phyloP scores from a whole-genome alignment of 176 grass and related monocot species.

The Triticum turgidum region DNA sequence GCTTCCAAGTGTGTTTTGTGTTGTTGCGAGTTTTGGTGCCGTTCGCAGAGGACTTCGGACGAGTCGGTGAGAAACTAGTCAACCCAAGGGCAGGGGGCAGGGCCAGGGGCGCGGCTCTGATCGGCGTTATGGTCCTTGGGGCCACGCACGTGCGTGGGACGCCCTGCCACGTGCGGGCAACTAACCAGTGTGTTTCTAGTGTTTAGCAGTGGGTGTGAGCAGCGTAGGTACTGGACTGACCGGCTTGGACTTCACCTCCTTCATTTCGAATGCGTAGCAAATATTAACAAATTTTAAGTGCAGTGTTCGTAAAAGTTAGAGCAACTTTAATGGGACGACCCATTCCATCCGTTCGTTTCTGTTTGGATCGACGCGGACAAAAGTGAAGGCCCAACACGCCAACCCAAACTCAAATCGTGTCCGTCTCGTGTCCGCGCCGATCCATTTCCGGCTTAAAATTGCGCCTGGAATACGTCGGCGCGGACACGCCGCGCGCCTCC shows the following conservation, averaged over 20 bases:
- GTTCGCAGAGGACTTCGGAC: not conserved
- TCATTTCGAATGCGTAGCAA: too few species aligned
- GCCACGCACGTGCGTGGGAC: conserved; percentile 33
- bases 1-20: not conserved
- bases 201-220: conserved; percentile 15
- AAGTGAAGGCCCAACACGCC: too few species aligned
- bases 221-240: not conserved
- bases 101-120: not conserved
- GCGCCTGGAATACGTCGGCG: too few species aligned
- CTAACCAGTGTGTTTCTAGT: conserved; percentile 39
- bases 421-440: too few species aligned
- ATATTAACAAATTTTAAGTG: too few species aligned
- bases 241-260: not conserved
- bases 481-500: too few species aligned
- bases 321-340: too few species aligned
- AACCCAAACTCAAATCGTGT: too few species aligned
- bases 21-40: conserved; percentile 2
- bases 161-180: conserved; percentile 41
- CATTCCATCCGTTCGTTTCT: too few species aligned
- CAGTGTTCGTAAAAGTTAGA: too few species aligned
- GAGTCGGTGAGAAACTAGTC: conserved; percentile 40
- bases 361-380: too few species aligned
- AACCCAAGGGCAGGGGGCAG: not conserved
- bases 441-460: too few species aligned
- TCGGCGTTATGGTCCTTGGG: conserved; percentile 39